Conservation (phyloP, 352 stramenopile species). For the Globisporangium acanthophoron region DNA sequence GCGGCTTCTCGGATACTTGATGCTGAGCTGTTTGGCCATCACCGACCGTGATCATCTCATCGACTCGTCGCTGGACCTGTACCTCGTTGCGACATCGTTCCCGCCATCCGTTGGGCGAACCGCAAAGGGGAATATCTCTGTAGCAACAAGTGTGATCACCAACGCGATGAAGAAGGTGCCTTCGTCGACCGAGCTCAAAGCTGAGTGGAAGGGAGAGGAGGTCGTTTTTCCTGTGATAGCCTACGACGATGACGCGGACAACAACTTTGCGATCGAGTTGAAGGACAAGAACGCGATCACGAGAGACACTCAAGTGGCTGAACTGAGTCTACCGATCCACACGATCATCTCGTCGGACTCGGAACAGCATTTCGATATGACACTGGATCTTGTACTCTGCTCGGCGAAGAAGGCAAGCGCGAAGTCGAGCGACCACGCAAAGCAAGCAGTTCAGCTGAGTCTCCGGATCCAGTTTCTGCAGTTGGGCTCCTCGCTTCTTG, state of each 20-base stretch:
- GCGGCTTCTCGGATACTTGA: constrained; percentile 15
- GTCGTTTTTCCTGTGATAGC: constrained; percentile 21
- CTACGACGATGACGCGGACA: background rate
- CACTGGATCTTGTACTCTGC: constrained; percentile 2
- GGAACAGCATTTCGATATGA: too few relatives aligned
- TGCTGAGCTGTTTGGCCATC: constrained; percentile 19
- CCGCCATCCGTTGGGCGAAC: background rate
- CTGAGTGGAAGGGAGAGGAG: constrained; percentile 24
- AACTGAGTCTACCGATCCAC: constrained; percentile 11
- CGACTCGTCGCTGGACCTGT: constrained; percentile 31
- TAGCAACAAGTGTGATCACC: constrained; percentile 18
- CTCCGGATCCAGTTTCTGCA: constrained; percentile 18
- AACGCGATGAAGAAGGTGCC: constrained; percentile 23
- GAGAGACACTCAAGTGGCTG: constrained; percentile 26
- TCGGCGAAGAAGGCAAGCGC: background rate
- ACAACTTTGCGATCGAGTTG: constrained; percentile 19
- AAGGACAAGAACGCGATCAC: constrained; percentile 49
- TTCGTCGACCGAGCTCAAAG: constrained; percentile 3
- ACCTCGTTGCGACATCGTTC: constrained; percentile 19
- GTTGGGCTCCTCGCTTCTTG: constrained; percentile 14
- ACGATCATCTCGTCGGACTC: background rate
- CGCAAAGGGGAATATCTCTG: constrained; percentile 3
- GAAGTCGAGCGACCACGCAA: background rate
- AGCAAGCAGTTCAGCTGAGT: constrained; percentile 5
- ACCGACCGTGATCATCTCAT: constrained; percentile 18